Conservation (phyloP, 257 asterid genomes). For the Solanum etuberosum region DNA sequence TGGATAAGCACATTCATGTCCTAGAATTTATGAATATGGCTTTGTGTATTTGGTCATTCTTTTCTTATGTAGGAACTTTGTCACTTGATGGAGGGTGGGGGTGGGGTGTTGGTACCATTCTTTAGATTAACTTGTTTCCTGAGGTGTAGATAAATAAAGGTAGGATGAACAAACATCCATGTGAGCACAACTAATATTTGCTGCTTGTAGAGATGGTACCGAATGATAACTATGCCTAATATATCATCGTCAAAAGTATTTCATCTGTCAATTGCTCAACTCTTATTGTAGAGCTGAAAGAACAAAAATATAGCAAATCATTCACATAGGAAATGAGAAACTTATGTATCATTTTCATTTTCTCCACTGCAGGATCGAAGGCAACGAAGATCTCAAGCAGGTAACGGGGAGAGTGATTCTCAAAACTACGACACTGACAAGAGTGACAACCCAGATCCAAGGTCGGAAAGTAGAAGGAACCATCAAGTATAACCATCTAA, state of each 20-base stretch:
- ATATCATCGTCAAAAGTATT: not conserved
- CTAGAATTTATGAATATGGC: not conserved
- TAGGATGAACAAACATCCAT: not conserved
- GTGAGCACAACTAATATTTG: not conserved
- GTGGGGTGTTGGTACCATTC: not conserved
- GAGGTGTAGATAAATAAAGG: not conserved
- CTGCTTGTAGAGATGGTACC: not conserved
- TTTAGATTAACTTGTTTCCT: not conserved
- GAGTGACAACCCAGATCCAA: constrained; percentile 58
- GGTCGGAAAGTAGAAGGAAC: constrained; percentile 26
- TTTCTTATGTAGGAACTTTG: not conserved
- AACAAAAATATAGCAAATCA: not conserved
- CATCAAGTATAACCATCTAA: constrained; percentile 2
- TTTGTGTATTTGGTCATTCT: not conserved
- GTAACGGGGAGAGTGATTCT: constrained; percentile 51
- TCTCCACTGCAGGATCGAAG: constrained; percentile 58
- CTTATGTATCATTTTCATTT: not conserved
- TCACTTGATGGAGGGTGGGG: not conserved
- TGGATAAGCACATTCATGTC: not conserved
- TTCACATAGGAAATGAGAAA: not conserved
- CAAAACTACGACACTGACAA: constrained; percentile 69
- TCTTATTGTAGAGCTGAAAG: not conserved
- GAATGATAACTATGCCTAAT: not conserved
- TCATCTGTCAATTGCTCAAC: not conserved
- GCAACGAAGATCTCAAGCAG: constrained; percentile 58